Base-by-base conservation (phyloP, 1,284 basidiomycete genomes). In the Pisolithus thermaeus region DNA sequence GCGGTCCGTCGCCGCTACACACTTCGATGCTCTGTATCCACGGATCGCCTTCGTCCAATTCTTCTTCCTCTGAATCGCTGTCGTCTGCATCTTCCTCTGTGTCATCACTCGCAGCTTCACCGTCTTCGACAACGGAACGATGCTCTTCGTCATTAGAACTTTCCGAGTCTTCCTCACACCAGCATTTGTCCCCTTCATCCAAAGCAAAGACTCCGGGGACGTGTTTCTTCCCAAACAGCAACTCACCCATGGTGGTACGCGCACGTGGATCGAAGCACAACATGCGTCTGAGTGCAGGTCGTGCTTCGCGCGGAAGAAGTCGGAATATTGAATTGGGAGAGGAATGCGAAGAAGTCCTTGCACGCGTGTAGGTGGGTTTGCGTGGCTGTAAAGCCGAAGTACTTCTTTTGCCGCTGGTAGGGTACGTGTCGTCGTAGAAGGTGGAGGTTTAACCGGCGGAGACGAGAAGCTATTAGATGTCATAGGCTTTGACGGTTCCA, bases 291-390 rank as follows among this genome's bases (percentile, higher is more conserved):
- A 99, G 77, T 9, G 91, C 92, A 14, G 84, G 78, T 40, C 94
- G 82, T 16, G 91, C 87, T 72, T 98, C 96, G 53, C 96, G 87
- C 5, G 96, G 96, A 20, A 99, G 76, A 6, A 99, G 77, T n/a
- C 94, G 83, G 80, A 99, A 99, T 65, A 99, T 97, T 30, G 91
- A 94, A 70, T 99, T 96, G 78, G 67, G 87, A 78, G 78, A 84
- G 87, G n/a, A 93, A 92, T 51, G 78, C 72, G 57, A 87, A 77
- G 63, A 80, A 78, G 66, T 83, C 78, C 50, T 79, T 72, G 59
- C 84, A 75, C 57, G 77, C 61, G 71, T 62, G 55, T 63, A 65
- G 18, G 62, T 56, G 32, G 63, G 52, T 51, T 57, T 55, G 30
- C 59, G 58, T 46, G 59, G 40, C 16, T 35, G 14, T 5, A 37